A percentile compares a stretch with the other conserved stretches of the same genome.
phyloP scores from a whole-genome alignment of 306 rosid species.

The Cucurbita moschata region DNA sequence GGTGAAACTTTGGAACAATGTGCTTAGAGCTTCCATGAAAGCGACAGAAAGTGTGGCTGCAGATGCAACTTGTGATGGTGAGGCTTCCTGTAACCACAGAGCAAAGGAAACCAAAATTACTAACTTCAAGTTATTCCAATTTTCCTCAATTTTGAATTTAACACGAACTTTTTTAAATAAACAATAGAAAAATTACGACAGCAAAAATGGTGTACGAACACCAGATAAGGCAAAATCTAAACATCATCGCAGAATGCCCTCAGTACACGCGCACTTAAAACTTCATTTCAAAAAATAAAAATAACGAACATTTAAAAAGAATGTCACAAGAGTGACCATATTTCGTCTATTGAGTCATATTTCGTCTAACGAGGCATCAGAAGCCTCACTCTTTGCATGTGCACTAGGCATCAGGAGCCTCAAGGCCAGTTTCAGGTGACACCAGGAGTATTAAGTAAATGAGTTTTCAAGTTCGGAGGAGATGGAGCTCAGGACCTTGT shows the following conservation, averaged over 20 bases:
- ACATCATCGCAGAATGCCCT: not conserved
- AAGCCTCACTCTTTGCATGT: no score
- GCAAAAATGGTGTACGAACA: not conserved
- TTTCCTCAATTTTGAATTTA: not conserved
- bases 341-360: not conserved
- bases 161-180: not conserved
- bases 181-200: not conserved
- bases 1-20: conserved; percentile 69
- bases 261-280: not conserved
- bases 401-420: not conserved
- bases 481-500: not conserved
- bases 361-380: not conserved
- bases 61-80: conserved; percentile 87
- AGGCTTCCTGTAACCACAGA: conserved; percentile 60
- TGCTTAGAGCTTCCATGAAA: conserved; percentile 97
- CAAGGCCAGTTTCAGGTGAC: not conserved
- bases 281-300: not conserved
- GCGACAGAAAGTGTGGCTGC: conserved; percentile 92
- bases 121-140: not conserved
- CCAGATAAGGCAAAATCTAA: not conserved
- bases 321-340: not conserved
- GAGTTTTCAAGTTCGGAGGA: not conserved
- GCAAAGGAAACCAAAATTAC: conserved; percentile 1
- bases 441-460: not conserved
- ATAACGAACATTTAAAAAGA: not conserved